Percentiles rank a stretch among this genome's conserved stretches.
Conservation (phyloP, 2,329 filamentous ascomycete species). For the Helotiales sp. region DNA sequence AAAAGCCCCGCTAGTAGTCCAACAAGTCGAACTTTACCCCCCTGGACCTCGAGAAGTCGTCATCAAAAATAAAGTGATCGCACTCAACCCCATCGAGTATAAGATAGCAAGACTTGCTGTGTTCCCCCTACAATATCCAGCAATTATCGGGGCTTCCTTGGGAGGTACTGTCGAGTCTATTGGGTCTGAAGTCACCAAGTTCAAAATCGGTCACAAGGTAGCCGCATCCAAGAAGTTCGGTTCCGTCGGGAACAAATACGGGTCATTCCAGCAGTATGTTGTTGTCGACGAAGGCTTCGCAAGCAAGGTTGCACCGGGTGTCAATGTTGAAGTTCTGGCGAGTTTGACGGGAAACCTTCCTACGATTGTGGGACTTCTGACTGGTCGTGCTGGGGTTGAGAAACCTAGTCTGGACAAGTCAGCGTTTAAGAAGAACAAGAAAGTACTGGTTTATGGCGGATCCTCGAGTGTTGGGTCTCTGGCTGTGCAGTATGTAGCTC, state of each 20-base stretch:
- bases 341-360: slow-evolving; percentile 37
- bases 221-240: slow-evolving; percentile 21
- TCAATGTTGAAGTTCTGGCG: slow-evolving; percentile 22
- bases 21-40: slow-evolving; percentile 44
- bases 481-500: slow-evolving; percentile 39
- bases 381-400: slow-evolving; percentile 18
- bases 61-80: slow-evolving; percentile 42
- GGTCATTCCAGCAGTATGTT: slow-evolving; percentile 36
- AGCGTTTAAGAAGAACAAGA: slow-evolving; percentile 28
- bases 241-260: slow-evolving; percentile 24
- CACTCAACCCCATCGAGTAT: slow-evolving; percentile 46
- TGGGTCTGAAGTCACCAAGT: slow-evolving; percentile 37
- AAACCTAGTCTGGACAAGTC: slow-evolving; percentile 18
- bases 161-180: slow-evolving; percentile 42
- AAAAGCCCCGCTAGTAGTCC: slow-evolving; percentile 43
- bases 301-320: slow-evolving; percentile 13
- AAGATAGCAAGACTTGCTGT: slow-evolving; percentile 39
- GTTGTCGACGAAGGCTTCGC: slow-evolving; percentile 24
- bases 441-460: slow-evolving; percentile 45
- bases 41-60: slow-evolving; percentile 39
- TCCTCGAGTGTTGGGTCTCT: slow-evolving; percentile 40
- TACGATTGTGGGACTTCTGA: slow-evolving; percentile 37
- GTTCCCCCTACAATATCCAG: slow-evolving; percentile 37
- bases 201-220: slow-evolving; percentile 41
- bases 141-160: slow-evolving; percentile 41